phyloP scores from a whole-genome alignment of 495 filamentous ascomycete genomes.

The Platismatia glauca region DNA sequence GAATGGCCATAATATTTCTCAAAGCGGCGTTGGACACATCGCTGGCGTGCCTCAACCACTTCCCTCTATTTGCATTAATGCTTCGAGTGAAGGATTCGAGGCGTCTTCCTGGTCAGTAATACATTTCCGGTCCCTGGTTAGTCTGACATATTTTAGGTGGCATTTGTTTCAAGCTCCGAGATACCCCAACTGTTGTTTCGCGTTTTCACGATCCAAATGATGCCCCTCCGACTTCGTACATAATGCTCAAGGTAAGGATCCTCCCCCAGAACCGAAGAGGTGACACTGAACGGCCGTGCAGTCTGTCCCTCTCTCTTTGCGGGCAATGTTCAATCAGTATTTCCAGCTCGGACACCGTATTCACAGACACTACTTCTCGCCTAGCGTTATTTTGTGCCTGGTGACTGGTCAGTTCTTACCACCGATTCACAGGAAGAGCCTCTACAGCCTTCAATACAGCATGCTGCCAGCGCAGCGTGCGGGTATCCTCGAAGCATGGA shows the following conservation, averaged over 20 bases:
- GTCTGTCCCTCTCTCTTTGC: constrained; percentile 83
- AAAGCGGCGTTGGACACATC: constrained; percentile 86
- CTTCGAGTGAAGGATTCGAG: constrained; percentile 86
- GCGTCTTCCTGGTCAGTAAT: constrained; percentile 63
- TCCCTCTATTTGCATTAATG: constrained; percentile 96
- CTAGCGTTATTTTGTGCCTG: constrained; percentile 76
- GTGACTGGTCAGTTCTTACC: constrained; percentile 83
- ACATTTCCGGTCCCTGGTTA: not conserved
- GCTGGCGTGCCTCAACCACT: constrained; percentile 92
- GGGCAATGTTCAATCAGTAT: constrained; percentile 92
- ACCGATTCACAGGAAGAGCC: constrained; percentile 83
- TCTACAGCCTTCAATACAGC: constrained; percentile 96
- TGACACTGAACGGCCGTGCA: constrained; percentile 28
- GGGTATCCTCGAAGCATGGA: constrained; percentile 78
- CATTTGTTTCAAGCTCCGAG: constrained; percentile 81
- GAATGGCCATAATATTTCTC: constrained; percentile 87
- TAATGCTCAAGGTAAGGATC: constrained; percentile 61
- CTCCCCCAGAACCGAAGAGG: not conserved
- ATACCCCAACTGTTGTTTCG: constrained; percentile 48
- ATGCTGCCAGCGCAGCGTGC: constrained; percentile 84
- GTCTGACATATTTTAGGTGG: constrained; percentile 47
- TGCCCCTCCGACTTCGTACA: constrained; percentile 56
- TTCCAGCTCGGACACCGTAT: constrained; percentile 89
- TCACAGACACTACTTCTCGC: constrained; percentile 88
- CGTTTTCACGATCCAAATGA: constrained; percentile 17